Evolutionary conservation across 2,329 filamentous ascomycete genomes (phyloP), one percentile per base, ranked within the genome.

Genomic region (Sclerotinia subarctica): DNA sequence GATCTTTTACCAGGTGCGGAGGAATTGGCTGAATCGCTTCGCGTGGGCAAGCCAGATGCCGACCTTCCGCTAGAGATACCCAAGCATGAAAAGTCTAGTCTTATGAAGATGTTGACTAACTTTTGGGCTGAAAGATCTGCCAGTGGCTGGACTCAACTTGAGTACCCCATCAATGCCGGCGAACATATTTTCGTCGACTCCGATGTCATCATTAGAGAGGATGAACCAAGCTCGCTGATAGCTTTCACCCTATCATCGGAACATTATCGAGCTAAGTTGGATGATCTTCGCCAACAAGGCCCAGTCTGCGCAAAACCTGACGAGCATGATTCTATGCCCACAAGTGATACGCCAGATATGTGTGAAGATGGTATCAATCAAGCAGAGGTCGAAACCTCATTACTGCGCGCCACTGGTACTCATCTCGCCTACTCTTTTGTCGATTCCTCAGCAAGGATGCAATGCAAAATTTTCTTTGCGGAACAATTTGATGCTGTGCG

Each of bases 91-190:
- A 95, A 94, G 78, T 94, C 89, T 68, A 97, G 93, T 57, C 82
- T 98, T 72, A 90, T 99, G 87, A 97, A 96, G 77, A 93, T 97
- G 82, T 84, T 99, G 57, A 95, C 93, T 21, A 97, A 94, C 75
- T 99, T 99, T 79, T 99, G 95, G 95, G 96, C 95, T 2, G 96
- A 99, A 79, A 88, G 95, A 65, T 98, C 95, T 59, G 93, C 96
- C 32, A 97, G 93, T 78, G 94, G 94, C 49, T 99, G 95, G 95
- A 86, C 90, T 7, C 87, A 90, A 29, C 85, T 99, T 26, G 95
- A 99, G 66, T 99, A 99, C 75, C 96, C 96, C 3, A 86, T 98
- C 71, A 91, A 87, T 72, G 83, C 90, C 57, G 92, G 90, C 21
- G 95, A 99, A 77, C 95, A 99, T 78, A 94, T 99, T 59, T 98